Evolutionary conservation across 352 stramenopile genomes (phyloP), one percentile per base, ranked within the genome.

Genomic region (Saprolegnia parasitica): DNA sequence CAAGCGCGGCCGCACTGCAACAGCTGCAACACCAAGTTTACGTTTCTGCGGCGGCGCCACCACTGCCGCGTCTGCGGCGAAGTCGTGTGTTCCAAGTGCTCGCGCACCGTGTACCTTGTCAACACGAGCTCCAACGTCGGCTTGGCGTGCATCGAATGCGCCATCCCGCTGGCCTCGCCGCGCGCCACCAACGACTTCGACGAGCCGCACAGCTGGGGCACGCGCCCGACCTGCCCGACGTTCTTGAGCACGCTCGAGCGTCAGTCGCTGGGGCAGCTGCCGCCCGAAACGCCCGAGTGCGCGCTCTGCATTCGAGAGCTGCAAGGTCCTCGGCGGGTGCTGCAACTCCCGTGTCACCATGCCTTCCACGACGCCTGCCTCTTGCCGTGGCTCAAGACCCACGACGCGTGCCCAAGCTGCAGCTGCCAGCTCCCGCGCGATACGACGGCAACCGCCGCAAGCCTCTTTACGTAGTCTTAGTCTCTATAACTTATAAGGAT

Each of bases 61-160:
- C 88, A 96, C 66, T 96, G 88, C 71, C 86, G 88, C 49, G 91
- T 83, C 29, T 96, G 88, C 56, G 88, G 88, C 8, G 85, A 93
- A 78, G 82, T 96, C 47, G 93, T 96, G 64, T 96, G 88, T 71
- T 91, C 82, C 81, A 81, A 90, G 23, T 95, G 87, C 71, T 81
- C 42, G 42, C 42, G 42, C 13, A 49, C 42, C 8, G 42, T 49
- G 42, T 49, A 49, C 42, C 42, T 49, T 49, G 42, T 49, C 13
- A 49, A 49, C 42, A 49, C 42, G 11, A n/a, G 13, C 13, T 49
- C 42, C 11, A 49, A 49, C 18, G 42, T 49, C 8, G 42, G 42
- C 42, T n/a, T 49, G 1, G 42, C 42, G 13, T 49, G 42, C 42
- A 49, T 49, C 42, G 42, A 49, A n/a, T 49, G 42, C 18, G 42